Base-by-base conservation (phyloP, 2,329 filamentous ascomycete species). In the Polychaeton citri region DNA sequence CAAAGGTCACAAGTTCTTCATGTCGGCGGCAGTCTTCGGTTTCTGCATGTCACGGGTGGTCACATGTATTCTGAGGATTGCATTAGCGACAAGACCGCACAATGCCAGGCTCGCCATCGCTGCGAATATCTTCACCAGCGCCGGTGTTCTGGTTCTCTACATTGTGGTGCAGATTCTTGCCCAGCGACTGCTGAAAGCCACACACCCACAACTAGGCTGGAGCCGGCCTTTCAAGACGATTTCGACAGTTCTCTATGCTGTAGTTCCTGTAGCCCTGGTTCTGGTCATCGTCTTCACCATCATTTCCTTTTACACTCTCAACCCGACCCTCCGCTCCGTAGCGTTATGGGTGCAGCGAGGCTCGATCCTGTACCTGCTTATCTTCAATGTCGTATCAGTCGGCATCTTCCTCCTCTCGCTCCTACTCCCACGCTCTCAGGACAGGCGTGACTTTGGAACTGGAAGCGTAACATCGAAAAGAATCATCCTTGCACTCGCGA, bases 321-420 rank as follows among this genome's bases (percentile, higher is more conserved):
- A 43, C 18, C 4, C 34, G 3, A 30, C 6, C 7, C 21, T 40
- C 3, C 19, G 30, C 12, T 20, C 24, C 2, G 35, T 33, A 8
- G 18, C 34, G 6, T 16, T 31, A 5, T 37, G 34, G 34, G 35
- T 37, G 16, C 21, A 39, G 70, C 64, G 69, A 43, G 64, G 63
- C 57, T 67, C 68, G 50, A 59, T 72, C 39, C 46, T 74, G 39
- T 64, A 76, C 49, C 77, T 76, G 55, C 58, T 80, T 35, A 45
- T 81, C 38, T 64, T 74, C 53, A 78, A 78, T 52, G 50, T 78
- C 31, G 40, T 76, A 40, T 65, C 81, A 43, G 57, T 82, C 42
- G 65, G 65, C 21, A 66, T 76, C 46, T 65, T 81, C 21, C 59
- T 81, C 30, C 68, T 74, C 57, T 69, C 65, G 45, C 73, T 80